A percentile compares a stretch with the other conserved stretches of the same genome.
These are phyloP conservation scores for Rhizopogon vesiculosus DNA, from an alignment of 768 basidiomycete genomes.

Conservation along the genomic window DNA sequence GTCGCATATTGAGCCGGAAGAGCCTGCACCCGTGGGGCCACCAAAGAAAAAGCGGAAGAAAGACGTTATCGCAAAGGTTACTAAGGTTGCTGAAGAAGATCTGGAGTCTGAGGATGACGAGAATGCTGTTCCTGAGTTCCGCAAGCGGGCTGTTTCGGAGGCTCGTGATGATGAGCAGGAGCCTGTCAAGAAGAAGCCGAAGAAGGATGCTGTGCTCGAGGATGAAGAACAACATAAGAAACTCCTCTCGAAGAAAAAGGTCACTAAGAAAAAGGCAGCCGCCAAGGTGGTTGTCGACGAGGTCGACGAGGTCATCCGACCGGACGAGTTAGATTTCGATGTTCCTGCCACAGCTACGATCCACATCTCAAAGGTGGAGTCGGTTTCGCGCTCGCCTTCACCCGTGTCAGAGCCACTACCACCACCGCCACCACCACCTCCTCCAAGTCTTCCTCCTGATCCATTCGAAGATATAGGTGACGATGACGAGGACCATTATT, in stretches of 20 bases:
- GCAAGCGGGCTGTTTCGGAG: conserved; percentile 44
- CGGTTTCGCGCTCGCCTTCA: conserved; percentile 47
- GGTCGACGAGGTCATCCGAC: conserved; percentile 48
- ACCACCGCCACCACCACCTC: conserved; percentile 3
- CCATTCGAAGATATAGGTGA: conserved; percentile 55
- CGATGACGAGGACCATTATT: conserved; percentile 90
- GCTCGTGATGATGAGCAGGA: conserved; percentile 34
- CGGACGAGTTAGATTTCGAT: conserved; percentile 45
- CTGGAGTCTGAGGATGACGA: conserved; percentile 63
- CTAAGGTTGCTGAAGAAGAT: conserved; percentile 37
- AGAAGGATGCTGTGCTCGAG: conserved; percentile 21
- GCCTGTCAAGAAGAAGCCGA: conserved; percentile 39
- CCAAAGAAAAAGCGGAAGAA: conserved; percentile 60
- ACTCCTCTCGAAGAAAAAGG: conserved; percentile 29
- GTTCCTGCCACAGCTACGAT: conserved; percentile 48
- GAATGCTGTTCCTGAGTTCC: conserved; percentile 25
- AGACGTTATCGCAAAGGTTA: conserved; percentile 31
- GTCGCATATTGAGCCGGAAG: conserved; percentile 27
- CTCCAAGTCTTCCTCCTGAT: conserved; percentile 47
- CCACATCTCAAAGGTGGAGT: conserved; percentile 39
- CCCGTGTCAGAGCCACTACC: conserved; percentile 38
- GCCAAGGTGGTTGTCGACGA: conserved; percentile 41
- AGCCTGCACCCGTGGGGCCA: conserved; percentile 32
- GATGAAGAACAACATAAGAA: conserved; percentile 22
- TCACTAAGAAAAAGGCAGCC: conserved; percentile 22